These are phyloP conservation scores for Didymella exigua DNA, from an alignment of 2,329 filamentous ascomycete genomes.

Conservation along the genomic window DNA sequence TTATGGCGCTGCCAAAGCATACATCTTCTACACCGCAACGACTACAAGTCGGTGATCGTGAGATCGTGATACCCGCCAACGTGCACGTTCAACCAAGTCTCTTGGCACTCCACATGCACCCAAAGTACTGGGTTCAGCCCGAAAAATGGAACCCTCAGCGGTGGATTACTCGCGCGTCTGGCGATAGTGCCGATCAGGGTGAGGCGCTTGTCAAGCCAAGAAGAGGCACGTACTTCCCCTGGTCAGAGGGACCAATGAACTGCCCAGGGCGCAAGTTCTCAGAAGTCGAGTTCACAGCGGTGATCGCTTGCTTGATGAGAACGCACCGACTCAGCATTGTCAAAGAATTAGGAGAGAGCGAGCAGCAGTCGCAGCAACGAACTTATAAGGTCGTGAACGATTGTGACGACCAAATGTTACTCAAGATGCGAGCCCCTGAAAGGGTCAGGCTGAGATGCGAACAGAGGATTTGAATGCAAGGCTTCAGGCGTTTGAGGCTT, in stretches of 20 bases:
- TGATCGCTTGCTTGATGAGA: slow-evolving; percentile 21
- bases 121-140: slow-evolving; percentile 35
- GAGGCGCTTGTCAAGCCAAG: slow-evolving; percentile 6
- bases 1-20: background rate
- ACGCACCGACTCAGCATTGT: background rate
- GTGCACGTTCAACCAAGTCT: slow-evolving; percentile 42
- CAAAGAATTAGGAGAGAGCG: background rate
- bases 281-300: slow-evolving; percentile 46
- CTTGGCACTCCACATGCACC: slow-evolving; percentile 49
- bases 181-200: background rate
- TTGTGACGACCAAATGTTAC: slow-evolving; percentile 24
- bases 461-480: background rate
- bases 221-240: slow-evolving; percentile 20
- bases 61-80: background rate
- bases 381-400: slow-evolving; percentile 55
- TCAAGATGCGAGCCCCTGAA: slow-evolving; percentile 58
- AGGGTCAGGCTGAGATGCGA: background rate
- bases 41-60: background rate
- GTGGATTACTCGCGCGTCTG: slow-evolving; percentile 24
- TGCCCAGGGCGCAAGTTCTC: slow-evolving; percentile 44
- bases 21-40: background rate
- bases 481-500: background rate
- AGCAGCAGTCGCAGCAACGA: slow-evolving; percentile 59
- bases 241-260: slow-evolving; percentile 28
- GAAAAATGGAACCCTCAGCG: slow-evolving; percentile 38